phyloP scores from a whole-genome alignment of 176 grass and related monocot species.

The Hordeum marinum region DNA sequence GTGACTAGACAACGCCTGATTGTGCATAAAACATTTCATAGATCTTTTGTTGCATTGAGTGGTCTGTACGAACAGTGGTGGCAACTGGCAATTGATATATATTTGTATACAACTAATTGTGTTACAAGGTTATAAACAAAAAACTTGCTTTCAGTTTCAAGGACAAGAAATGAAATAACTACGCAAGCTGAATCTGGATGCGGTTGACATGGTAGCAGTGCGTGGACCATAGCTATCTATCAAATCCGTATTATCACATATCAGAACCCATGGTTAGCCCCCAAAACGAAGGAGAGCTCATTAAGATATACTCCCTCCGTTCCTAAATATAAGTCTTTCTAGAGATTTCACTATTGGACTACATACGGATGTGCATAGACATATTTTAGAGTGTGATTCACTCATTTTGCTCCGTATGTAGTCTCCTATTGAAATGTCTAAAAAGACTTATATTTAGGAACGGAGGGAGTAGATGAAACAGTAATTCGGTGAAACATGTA shows the following conservation, averaged over 20 bases:
- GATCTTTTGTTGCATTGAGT: neutral
- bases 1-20: too few species aligned
- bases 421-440: too few species aligned
- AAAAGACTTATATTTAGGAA: too few species aligned
- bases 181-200: neutral
- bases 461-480: neutral
- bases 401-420: too few species aligned
- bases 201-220: neutral
- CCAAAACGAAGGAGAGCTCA: too few species aligned
- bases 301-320: too few species aligned
- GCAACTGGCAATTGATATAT: neutral
- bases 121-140: neutral
- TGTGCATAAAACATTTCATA: neutral
- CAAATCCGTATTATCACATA: neutral
- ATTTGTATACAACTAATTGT: neutral
- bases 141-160: neutral
- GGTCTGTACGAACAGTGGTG: neutral
- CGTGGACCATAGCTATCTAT: neutral
- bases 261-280: too few species aligned
- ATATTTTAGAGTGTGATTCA: too few species aligned
- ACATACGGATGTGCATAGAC: too few species aligned
- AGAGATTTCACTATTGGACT: too few species aligned
- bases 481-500: neutral
- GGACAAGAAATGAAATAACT: neutral
- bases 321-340: too few species aligned